Evolutionary conservation across 805 yeast genomes (phyloP).

Genomic region (Myxozyma sirexii): DNA sequence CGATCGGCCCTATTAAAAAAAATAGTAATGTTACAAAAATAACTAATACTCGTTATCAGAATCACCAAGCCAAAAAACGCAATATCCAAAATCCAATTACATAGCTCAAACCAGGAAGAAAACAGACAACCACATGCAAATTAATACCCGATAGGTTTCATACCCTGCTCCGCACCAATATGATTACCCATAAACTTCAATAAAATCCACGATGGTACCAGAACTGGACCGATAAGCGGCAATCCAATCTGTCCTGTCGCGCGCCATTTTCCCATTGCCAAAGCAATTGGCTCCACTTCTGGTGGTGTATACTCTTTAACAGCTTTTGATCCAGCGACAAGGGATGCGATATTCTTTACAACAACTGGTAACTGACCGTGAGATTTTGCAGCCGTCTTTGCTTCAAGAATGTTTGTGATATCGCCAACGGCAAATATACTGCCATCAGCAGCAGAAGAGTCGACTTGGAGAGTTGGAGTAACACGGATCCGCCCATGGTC

Average conservation of each 20-base stretch:
- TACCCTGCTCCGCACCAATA: constrained; percentile 11
- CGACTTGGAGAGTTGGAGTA: constrained; percentile 22
- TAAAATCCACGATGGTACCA: constrained; percentile 9
- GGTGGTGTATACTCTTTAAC: not conserved
- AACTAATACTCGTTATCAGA: too few species aligned
- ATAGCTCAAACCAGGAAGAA: not conserved
- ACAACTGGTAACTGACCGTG: constrained; percentile 1
- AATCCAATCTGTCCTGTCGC: constrained; percentile 13
- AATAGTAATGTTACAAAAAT: not conserved
- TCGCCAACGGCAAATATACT: constrained; percentile 29
- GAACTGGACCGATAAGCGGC: constrained; percentile 14
- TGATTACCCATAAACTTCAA: not conserved
- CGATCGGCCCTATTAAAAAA: too few species aligned
- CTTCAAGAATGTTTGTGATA: constrained; percentile 17
- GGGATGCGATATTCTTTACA: constrained; percentile 9
- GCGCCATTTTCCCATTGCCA: constrained; percentile 14
- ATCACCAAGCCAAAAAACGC: not conserved
- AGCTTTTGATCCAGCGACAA: constrained; percentile 2
- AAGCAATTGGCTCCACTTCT: constrained; percentile 3
- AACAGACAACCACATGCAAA: not conserved
- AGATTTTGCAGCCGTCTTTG: constrained; percentile 17
- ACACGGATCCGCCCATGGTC: constrained; percentile 11
- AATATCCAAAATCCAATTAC: not conserved
- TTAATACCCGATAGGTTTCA: constrained; percentile 15
- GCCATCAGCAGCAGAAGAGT: constrained; percentile 5